Evolutionary conservation across 129 eudicot genomes (phyloP).

Genomic region (Tagetes erecta): DNA sequence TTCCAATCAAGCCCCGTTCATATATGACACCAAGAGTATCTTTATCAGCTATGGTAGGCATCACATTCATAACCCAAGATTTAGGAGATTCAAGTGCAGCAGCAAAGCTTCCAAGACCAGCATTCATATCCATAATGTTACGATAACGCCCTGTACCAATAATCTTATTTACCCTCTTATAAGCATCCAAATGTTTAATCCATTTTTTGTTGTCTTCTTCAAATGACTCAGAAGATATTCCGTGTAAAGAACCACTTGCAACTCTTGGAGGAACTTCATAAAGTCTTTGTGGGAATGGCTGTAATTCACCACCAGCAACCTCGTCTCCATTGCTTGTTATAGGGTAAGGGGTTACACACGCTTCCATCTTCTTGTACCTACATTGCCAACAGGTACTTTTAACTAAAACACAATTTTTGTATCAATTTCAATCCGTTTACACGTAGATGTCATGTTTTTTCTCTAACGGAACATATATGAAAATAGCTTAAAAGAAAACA

Average conservation of each 20-base stretch:
- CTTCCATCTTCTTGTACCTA: conserved; percentile 59
- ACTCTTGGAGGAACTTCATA: conserved; percentile 51
- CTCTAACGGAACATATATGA: neutral
- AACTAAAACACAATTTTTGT: neutral
- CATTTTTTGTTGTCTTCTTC: conserved; percentile 47
- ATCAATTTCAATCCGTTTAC: neutral
- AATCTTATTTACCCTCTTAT: conserved; percentile 53
- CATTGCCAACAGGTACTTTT: conserved; percentile 1
- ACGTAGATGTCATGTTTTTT: neutral
- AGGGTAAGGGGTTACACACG: conserved; percentile 51
- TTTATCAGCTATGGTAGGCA: conserved; percentile 59
- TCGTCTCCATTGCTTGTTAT: conserved; percentile 33
- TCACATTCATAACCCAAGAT: conserved; percentile 65
- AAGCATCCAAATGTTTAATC: conserved; percentile 54
- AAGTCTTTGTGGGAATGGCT: conserved; percentile 63
- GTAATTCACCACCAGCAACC: conserved; percentile 49
- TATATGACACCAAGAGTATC: conserved; percentile 55
- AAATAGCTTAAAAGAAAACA: neutral
- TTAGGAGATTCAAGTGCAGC: conserved; percentile 55
- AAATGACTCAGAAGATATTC: conserved; percentile 46
- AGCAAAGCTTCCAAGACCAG: conserved; percentile 69
- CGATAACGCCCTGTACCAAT: conserved; percentile 55
- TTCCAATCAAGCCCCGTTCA: conserved; percentile 65
- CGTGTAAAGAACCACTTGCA: conserved; percentile 42
- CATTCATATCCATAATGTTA: conserved; percentile 67